These are phyloP conservation scores for Brassica juncea DNA, from an alignment of 345 rosid genomes.

Conservation along the genomic window DNA sequence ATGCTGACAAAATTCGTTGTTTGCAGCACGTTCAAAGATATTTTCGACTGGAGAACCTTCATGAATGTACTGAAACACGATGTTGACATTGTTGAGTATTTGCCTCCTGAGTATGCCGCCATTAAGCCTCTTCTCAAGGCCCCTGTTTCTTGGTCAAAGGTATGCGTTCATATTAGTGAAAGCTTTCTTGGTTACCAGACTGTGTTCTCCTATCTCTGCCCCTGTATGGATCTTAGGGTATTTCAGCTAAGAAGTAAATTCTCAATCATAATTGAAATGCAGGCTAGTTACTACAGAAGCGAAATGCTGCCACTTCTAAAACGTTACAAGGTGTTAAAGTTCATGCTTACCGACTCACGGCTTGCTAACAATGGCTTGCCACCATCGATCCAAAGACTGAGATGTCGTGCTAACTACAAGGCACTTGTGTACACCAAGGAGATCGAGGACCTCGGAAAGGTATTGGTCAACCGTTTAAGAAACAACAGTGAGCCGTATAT, in stretches of 20 bases:
- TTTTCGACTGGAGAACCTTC: conserved; percentile 95
- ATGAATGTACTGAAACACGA: conserved; percentile 72
- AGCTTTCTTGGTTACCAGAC: conserved; percentile 3
- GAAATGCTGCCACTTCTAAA: conserved; percentile 68
- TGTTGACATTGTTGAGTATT: conserved; percentile 75
- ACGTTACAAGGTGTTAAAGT: conserved; percentile 80
- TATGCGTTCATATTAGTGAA: conserved; percentile 32
- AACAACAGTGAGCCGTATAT: conserved; percentile 68
- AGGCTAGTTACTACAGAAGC: conserved; percentile 92
- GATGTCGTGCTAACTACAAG: conserved; percentile 93
- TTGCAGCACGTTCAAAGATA: conserved; percentile 88
- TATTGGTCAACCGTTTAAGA: conserved; percentile 68
- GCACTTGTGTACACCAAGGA: conserved; percentile 71
- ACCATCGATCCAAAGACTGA: conserved; percentile 65
- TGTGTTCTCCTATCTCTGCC: conserved; percentile 1
- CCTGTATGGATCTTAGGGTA: not conserved
- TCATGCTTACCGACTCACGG: conserved; percentile 89
- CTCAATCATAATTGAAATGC: conserved; percentile 37
- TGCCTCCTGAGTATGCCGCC: conserved; percentile 55
- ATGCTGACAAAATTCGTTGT: not conserved
- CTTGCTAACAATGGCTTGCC: conserved; percentile 90
- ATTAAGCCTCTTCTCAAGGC: conserved; percentile 74
- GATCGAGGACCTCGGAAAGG: conserved; percentile 70
- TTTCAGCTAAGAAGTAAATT: not conserved
- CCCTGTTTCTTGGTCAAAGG: conserved; percentile 99